Base-by-base conservation (phyloP, 306 rosid genomes). In the Trifolium repens region DNA sequence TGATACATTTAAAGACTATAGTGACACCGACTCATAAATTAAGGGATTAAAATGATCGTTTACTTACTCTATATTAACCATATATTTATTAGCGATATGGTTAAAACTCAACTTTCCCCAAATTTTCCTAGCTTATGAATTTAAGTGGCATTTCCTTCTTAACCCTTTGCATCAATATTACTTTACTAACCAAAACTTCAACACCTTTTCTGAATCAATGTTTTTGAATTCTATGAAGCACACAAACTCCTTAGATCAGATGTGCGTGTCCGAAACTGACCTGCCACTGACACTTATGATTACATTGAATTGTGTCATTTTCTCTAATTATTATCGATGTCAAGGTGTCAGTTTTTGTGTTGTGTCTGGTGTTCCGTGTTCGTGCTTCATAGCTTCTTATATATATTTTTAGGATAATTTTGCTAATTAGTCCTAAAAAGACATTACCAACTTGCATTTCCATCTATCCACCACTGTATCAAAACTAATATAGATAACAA, bases 101-200 rank as follows among this genome's bases (percentile, higher is more conserved):
- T 39, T 14, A 63, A 63, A 39, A 71, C 27, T 39, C 35, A 52
- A 50, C 4, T 16, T 14, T 43, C 72, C 53, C 50, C 60, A 44
- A 39, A 47, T 8, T 55, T 34, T 77, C 24, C 24, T 77, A 64
- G 49, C 26, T 17, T 9, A 30, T 39, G 26, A 64, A 39, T 27
- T 17, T 64, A 39, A 64, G 47, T 35, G 16, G 50, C 59, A 43
- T 73, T 40, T 60, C 63, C 57, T 69, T 22, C 34, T 14, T 47
- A 44, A 44, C 50, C 50, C 14, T 44, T 44, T 42, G 47, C 4
- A 42, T 42, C 47, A 42, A 42, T 42, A 42, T 42, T 42, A 9
- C 10, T 60, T 39, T 54, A 19, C 46, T 15, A 53, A 67, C 32
- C 17, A 39, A 27, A 50, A 47, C 57, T 46, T 67, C 19, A n/a